Base-by-base conservation (phyloP, 2,329 filamentous ascomycete genomes). In the Keithomyces neogunnii region DNA sequence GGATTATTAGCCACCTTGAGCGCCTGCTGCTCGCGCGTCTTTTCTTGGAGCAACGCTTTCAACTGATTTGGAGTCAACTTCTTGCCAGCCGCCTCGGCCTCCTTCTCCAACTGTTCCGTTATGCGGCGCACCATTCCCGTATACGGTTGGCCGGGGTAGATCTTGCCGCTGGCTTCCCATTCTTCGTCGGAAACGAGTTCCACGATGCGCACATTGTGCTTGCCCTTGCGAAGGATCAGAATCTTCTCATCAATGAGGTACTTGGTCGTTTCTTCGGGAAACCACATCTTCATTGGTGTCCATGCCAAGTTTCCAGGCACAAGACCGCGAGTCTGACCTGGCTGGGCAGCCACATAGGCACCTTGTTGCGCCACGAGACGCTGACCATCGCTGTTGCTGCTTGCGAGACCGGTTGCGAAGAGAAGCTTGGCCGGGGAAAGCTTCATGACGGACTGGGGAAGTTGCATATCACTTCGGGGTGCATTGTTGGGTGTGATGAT, bases 131-230 rank as follows among this genome's bases (percentile, higher is more conserved):
- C 59, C 30, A 63, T 56, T 47, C 80, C 80, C 6, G 71, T 77
- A 57, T 60, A 69, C 0, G 75, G 70, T 66, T 81, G 69, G 44
- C 80, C 80, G 1, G 76, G 73, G 62, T 83, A 83, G 19, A 66
- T 66, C 55, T 69, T 52, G 31, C 79, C 79, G 51, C 70, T 74
- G 4, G 57, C 60, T 42, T 65, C 59, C 73, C 77, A 84, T 53
- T 75, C 74, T 45, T 78, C 69, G 60, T 85, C 78, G 54, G 66
- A 69, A 32, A 85, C 69, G 55, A 85, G 70, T 65, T 84, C 72
- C 48, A 85, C 71, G 56, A 84, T 74, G 45, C 80, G 77, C 45
- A 85, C 65, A 55, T 84, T 81, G 66, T 82, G 76, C 69, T 83
- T 84, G 57, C 81, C 81, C 61, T 76, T 80, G 56, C 82, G 78